These are phyloP conservation scores for Cyclotella cryptica DNA, from an alignment of 108 stramenopile species.

Conservation along the genomic window DNA sequence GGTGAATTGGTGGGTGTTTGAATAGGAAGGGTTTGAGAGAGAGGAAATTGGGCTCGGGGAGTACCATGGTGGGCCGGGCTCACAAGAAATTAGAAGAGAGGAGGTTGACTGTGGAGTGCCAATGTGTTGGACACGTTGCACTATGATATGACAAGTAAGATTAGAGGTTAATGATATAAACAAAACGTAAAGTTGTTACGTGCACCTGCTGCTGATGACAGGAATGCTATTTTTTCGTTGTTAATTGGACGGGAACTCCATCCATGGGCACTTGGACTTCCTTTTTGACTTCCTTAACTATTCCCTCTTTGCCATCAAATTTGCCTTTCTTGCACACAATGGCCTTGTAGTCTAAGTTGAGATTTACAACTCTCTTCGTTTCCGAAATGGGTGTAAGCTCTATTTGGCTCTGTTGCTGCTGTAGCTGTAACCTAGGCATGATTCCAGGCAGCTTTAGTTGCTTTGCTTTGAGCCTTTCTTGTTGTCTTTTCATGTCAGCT, in stretches of 20 bases:
- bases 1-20: slow-evolving; percentile 29
- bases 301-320: slow-evolving; percentile 73
- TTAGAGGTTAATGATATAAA: too few species aligned
- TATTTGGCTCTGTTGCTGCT: slow-evolving; percentile 32
- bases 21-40: slow-evolving; percentile 41
- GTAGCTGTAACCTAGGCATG: slow-evolving; percentile 51
- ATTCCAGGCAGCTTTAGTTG: slow-evolving; percentile 74
- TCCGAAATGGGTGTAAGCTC: slow-evolving; percentile 83
- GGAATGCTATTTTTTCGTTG: slow-evolving; percentile 69
- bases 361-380: slow-evolving; percentile 53
- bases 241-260: slow-evolving; percentile 64
- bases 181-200: background rate
- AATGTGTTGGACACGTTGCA: too few species aligned
- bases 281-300: slow-evolving; percentile 61
- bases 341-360: slow-evolving; percentile 70
- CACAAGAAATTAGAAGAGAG: slow-evolving; percentile 33
- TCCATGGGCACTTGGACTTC: slow-evolving; percentile 70
- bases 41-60: slow-evolving; percentile 31
- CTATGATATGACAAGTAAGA: too few species aligned
- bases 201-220: slow-evolving; percentile 10
- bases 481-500: slow-evolving; percentile 72
- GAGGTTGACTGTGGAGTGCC: background rate
- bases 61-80: slow-evolving; percentile 40
- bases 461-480: slow-evolving; percentile 68
- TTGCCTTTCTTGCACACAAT: slow-evolving; percentile 72